Conservation (phyloP, 768 basidiomycete genomes). For the Rossbeevera mucosa region DNA sequence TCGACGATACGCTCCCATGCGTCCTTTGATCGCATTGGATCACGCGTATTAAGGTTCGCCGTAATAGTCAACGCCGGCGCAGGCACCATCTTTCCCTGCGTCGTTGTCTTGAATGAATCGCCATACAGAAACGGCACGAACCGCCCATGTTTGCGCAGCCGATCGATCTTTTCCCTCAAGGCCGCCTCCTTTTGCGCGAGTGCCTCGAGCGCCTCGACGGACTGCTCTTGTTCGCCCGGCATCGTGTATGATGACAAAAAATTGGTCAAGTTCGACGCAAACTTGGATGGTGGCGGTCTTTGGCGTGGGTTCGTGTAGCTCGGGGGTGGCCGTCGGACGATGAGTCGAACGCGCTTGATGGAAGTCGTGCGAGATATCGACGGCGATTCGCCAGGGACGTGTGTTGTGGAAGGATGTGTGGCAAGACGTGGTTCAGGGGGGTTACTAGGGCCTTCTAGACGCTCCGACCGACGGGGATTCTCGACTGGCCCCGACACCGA, state of each 20-base stretch:
- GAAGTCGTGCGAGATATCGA: slow-evolving; percentile 17
- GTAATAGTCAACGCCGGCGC: slow-evolving; percentile 5
- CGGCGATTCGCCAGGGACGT: not conserved
- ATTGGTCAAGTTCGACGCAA: slow-evolving; percentile 48
- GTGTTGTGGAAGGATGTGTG: not conserved
- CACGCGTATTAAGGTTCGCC: slow-evolving; percentile 18
- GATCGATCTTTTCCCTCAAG: slow-evolving; percentile 40
- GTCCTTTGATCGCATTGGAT: slow-evolving; percentile 35
- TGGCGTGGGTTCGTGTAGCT: slow-evolving; percentile 65
- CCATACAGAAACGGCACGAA: slow-evolving; percentile 38
- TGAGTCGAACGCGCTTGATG: slow-evolving; percentile 60
- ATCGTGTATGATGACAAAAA: slow-evolving; percentile 62
- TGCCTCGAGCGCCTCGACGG: slow-evolving; percentile 33
- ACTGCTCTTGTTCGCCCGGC: slow-evolving; percentile 47
- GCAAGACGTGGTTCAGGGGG: slow-evolving; percentile 1
- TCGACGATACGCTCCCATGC: slow-evolving; percentile 59
- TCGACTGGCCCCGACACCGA: slow-evolving; percentile 8
- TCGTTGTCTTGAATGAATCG: slow-evolving; percentile 15
- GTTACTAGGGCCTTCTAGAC: slow-evolving; percentile 15
- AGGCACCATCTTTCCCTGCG: slow-evolving; percentile 1
- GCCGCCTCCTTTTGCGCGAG: slow-evolving; percentile 42
- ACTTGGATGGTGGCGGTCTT: slow-evolving; percentile 48
- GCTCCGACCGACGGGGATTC: slow-evolving; percentile 18
- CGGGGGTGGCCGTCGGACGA: slow-evolving; percentile 62
- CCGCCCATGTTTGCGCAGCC: slow-evolving; percentile 45